Conservation (phyloP, 2,329 filamentous ascomycete species). For the Xylaria digitata region DNA sequence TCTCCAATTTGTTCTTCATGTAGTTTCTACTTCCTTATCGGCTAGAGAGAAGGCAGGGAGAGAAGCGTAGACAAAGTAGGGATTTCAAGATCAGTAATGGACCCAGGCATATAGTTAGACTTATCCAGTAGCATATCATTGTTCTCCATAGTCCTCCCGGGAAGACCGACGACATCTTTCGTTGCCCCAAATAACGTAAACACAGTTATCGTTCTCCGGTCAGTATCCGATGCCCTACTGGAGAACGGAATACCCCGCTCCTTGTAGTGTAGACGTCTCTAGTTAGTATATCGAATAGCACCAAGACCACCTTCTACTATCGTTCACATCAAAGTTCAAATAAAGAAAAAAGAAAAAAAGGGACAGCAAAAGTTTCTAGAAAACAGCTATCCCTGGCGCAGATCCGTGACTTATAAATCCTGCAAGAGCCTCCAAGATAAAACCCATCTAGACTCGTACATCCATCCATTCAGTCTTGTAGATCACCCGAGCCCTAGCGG, state of each 20-base stretch:
- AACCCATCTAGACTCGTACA: conserved; percentile 8
- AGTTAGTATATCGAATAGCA: background rate
- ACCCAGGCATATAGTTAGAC: background rate
- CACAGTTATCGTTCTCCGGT: no score
- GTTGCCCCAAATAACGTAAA: background rate
- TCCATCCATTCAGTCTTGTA: conserved; percentile 17
- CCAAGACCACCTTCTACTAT: background rate
- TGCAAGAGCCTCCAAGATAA: background rate
- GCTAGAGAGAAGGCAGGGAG: background rate
- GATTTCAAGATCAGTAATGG: background rate
- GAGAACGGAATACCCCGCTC: background rate
- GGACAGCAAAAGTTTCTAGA: background rate
- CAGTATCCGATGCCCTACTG: no score
- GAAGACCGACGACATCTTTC: background rate
- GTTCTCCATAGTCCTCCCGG: no score
- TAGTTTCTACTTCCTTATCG: background rate
- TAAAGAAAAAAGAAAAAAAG: no score
- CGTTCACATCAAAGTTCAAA: background rate
- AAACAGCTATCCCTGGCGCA: conserved; percentile 1
- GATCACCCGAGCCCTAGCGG: background rate
- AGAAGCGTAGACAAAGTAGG: no score
- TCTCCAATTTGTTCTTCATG: no score
- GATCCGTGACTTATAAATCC: background rate
- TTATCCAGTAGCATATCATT: background rate
- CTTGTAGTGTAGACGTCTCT: background rate